These are phyloP conservation scores for Circinella umbellata DNA, from an alignment of 371 early-diverging fungal genomes.

Conservation along the genomic window DNA sequence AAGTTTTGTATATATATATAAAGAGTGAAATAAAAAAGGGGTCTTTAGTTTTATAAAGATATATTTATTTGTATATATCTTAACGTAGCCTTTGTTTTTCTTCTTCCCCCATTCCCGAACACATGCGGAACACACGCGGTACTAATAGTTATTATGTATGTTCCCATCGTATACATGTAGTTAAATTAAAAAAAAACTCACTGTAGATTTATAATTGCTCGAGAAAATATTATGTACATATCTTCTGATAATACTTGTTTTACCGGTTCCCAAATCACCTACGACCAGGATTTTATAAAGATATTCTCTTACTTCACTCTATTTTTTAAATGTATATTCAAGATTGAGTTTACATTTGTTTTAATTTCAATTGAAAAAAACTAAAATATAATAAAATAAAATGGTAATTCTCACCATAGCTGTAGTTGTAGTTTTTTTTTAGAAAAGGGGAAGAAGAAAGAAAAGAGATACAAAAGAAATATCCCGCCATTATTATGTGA, in stretches of 20 bases:
- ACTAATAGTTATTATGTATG: no score
- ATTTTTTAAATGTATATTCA: neutral
- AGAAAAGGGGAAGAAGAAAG: neutral
- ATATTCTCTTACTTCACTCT: conserved; percentile 49
- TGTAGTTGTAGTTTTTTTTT: neutral
- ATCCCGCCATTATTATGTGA: neutral
- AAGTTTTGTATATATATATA: no score
- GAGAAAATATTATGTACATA: conserved; percentile 78
- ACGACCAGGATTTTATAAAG: conserved; percentile 80
- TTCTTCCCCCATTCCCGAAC: no score
- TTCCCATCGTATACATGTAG: no score
- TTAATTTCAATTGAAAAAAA: neutral
- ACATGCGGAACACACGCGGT: no score
- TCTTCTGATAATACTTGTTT: conserved; percentile 69
- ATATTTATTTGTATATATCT: no score
- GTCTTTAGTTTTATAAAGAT: no score
- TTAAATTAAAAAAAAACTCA: conserved; percentile 24
- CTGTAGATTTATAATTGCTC: conserved; percentile 75
- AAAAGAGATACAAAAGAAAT: conserved; percentile 2
- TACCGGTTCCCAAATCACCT: conserved; percentile 82
- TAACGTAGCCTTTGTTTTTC: no score
- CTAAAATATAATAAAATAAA: neutral
- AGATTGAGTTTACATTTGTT: no score
- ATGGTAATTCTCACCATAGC: neutral
- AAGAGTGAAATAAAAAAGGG: no score